Evolutionary conservation across 352 stramenopile species (phyloP), one percentile per base, ranked within the genome.

Genomic region (Phytopythium aichiense): DNA sequence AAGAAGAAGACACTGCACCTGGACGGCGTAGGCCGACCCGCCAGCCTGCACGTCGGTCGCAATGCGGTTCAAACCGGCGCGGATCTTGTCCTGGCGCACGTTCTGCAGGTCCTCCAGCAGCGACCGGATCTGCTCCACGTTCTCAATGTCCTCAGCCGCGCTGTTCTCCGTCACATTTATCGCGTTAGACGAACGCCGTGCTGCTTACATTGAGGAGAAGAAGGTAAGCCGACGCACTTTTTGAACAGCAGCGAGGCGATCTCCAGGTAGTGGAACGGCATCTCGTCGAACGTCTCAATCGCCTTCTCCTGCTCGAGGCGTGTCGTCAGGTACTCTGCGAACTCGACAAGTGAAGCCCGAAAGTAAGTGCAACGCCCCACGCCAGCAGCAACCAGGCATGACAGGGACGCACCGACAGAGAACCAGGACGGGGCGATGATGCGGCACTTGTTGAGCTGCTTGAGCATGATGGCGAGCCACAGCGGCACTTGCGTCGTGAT

Each of bases 391-490:
- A 8, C 33, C 18, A n/a, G 18, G 13, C 8, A 16, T 40, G 15
- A 22, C 20, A 1, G 22, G 1, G 13, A 59, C 64, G 3, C 60
- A 87, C 85, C 88, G 28, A 92, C 81, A 11, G 81, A 90, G 59
- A 96, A 83, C 88, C 88, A 96, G 7, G 76, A 71, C 18, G 88
- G 88, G 35, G 80, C 72, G 33, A 95, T 65, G 63, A 96, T 90
- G 28, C 84, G 83, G 56, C 87, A 95, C 67, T 94, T 94, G 75
- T 95, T 81, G 50, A 93, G 77, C 65, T 96, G 83, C 49, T 92
- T 92, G 37, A 96, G 84, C 78, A 91, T 88, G 22, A 96, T 79
- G 35, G 88, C 88, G n/a, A 96, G 83, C 88, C 88, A 96, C 22
- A 96, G 66, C 45, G 88, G 87, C 46, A 96, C 88, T 38, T 91